phyloP scores from a whole-genome alignment of 1,139 yeast genomes.

The Saccharomyces pastorianus region DNA sequence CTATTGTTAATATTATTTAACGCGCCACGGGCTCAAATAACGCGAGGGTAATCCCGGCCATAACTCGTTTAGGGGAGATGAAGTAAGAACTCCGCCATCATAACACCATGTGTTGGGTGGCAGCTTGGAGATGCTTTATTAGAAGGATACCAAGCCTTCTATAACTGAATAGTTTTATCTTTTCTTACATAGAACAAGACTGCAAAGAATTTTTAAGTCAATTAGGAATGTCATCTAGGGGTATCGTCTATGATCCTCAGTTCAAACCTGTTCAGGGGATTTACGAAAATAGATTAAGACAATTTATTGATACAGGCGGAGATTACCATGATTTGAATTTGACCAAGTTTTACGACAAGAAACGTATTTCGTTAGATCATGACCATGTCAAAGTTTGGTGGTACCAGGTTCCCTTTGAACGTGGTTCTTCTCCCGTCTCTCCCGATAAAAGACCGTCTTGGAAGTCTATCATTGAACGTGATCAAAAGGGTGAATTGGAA shows the following conservation, averaged over 20 bases:
- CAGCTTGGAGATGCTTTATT: not conserved
- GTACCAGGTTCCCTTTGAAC: slow-evolving; percentile 30
- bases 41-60: no score
- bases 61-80: no score
- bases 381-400: slow-evolving; percentile 25
- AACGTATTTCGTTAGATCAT: slow-evolving; percentile 35
- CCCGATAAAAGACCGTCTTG: slow-evolving; percentile 59
- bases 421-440: slow-evolving; percentile 29
- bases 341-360: slow-evolving; percentile 71
- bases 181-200: not conserved
- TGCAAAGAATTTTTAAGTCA: not conserved
- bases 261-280: slow-evolving; percentile 77
- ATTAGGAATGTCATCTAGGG: slow-evolving; percentile 16
- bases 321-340: slow-evolving; percentile 62
- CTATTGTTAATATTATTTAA: no score
- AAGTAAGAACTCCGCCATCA: no score
- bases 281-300: slow-evolving; percentile 71
- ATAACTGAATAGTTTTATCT: not conserved
- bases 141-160: not conserved
- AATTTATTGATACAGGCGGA: slow-evolving; percentile 67
- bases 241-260: slow-evolving; percentile 54
- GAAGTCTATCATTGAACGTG: slow-evolving; percentile 49
- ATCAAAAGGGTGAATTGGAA: slow-evolving; percentile 30
- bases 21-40: no score
- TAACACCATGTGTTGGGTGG: no score